Evolutionary conservation across 23 red algal genomes (phyloP).

Genomic region (Cyanidium caldarium): DNA sequence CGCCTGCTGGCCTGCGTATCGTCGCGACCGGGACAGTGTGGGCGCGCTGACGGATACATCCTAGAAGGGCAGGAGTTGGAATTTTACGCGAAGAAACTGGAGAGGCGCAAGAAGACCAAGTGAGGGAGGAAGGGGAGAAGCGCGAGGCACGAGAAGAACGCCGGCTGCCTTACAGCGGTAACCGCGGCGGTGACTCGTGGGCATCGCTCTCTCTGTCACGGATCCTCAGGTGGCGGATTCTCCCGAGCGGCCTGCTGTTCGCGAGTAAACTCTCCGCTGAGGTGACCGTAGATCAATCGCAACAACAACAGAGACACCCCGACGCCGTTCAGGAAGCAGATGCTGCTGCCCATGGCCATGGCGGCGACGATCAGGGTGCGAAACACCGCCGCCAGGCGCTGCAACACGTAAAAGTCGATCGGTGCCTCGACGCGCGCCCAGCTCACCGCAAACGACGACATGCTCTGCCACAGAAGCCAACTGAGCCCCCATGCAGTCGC

Average conservation of each 20-base stretch:
- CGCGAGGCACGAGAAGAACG: no score
- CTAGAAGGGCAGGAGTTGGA: constrained; percentile 92
- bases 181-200: no score
- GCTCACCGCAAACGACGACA: neutral
- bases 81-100: constrained; percentile 72
- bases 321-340: neutral
- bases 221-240: no score
- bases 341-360: neutral
- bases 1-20: constrained; percentile 57
- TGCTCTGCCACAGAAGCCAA: neutral
- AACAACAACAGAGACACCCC: neutral
- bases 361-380: constrained; percentile 3
- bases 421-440: neutral
- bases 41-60: constrained; percentile 86
- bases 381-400: constrained; percentile 8
- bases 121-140: neutral
- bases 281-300: no score
- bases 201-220: no score
- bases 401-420: constrained; percentile 1
- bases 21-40: constrained; percentile 90
- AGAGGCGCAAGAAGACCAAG: constrained; percentile 88
- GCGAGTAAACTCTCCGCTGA: no score
- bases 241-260: no score
- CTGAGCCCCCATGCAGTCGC: neutral
- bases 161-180: no score